Percentiles rank a stretch among this genome's conserved stretches.
Conservation (phyloP, 2,329 filamentous ascomycete genomes). For the Cercospora zeina region DNA sequence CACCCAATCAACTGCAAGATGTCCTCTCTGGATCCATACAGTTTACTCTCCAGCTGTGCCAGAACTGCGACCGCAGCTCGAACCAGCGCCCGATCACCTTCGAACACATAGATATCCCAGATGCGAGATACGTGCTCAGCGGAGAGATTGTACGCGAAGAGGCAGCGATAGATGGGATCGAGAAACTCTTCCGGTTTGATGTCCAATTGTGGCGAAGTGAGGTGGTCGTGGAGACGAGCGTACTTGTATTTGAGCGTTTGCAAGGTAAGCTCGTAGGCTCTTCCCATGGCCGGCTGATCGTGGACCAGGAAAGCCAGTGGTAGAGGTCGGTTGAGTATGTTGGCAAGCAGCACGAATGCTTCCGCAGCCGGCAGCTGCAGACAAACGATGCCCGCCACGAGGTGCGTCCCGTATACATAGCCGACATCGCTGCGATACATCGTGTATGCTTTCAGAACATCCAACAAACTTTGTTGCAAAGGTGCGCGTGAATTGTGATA, state of each 20-base stretch:
- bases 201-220: constrained; percentile 48
- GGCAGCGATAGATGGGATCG: constrained; percentile 38
- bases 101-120: constrained; percentile 82
- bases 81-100: constrained; percentile 72
- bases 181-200: constrained; percentile 44
- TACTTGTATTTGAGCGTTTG: constrained; percentile 67
- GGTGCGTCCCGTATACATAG: constrained; percentile 72
- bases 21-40: constrained; percentile 50
- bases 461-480: constrained; percentile 65
- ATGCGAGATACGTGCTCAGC: constrained; percentile 61
- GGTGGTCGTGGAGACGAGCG: constrained; percentile 62
- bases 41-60: constrained; percentile 51
- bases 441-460: constrained; percentile 75
- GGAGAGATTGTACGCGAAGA: constrained; percentile 39
- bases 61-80: constrained; percentile 70
- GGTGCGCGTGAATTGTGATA: constrained; percentile 65
- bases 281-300: constrained; percentile 67
- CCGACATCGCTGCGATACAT: constrained; percentile 83
- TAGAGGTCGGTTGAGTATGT: constrained; percentile 73
- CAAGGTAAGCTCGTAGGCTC: constrained; percentile 68
- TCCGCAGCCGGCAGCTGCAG: constrained; percentile 66
- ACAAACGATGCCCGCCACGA: constrained; percentile 70
- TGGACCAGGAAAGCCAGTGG: constrained; percentile 73
- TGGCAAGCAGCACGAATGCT: constrained; percentile 71
- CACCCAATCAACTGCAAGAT: constrained; percentile 49